Evolutionary conservation across 2,329 filamentous ascomycete genomes (phyloP), one percentile per base, ranked within the genome.

Genomic region (Trichophaea hybrida): DNA sequence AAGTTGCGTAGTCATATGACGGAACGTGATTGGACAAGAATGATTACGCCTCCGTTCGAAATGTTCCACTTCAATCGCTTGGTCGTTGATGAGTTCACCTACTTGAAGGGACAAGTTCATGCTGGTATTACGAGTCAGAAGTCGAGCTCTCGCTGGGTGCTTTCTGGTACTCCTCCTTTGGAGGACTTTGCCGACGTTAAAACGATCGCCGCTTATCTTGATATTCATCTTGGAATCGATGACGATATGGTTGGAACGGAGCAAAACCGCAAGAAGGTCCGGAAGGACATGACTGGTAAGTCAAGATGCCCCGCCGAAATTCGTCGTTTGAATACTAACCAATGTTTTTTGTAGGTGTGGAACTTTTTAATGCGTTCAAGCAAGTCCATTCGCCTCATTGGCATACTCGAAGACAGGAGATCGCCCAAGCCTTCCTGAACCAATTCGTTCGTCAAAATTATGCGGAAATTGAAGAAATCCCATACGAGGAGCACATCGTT

Each of bases 11-110:
- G 57, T 8, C 57, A 43, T 33, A 17, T 44, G n/a, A 52, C 58
- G 24, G 59, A 57, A 34, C 61, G 61, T n/a, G 65, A 69, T 55
- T 72, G 71, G 69, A 64, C 63, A 24, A 60, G 63, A 4, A 67
- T 70, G 51, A 59, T 64, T 10, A 62, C 58, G 6, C 73, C 74
- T 1, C 68, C 80, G 0, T 67, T 85, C 0, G 80, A 85, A 61
- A 75, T 81, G 65, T 85, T 84, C 67, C 69, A 72, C 1, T 85
- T 80, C 68, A 78, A 78, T 58, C 74, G 83, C 5, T 60, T 85
- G 0, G 75, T 85, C 1, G 73, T 84, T 1, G 83, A 86, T 61
- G 83, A 86, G 64, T 84, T 80, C 64, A 79, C 81, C 0, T 82
- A 84, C 62, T 71, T 78, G 4, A 72, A 74, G 49, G 67, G 72